phyloP scores from a whole-genome alignment of 305 asterid genomes.

The Fraxinus latifolia region DNA sequence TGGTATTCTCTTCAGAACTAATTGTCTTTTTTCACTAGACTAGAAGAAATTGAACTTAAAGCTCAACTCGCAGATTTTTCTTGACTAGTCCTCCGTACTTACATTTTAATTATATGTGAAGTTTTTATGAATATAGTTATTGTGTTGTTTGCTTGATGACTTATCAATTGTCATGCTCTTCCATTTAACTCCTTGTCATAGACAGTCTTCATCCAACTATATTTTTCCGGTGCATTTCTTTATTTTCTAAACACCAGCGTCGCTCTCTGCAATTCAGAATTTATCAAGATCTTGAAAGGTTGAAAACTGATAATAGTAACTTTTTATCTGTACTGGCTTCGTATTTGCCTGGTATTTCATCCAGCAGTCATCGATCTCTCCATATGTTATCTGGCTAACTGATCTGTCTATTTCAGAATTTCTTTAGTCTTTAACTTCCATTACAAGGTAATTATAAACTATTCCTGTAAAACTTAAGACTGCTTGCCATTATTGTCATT shows the following conservation, averaged over 20 bases:
- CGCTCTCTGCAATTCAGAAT: not conserved
- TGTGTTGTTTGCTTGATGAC: not conserved
- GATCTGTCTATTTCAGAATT: conserved; percentile 13
- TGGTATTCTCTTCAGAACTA: conserved; percentile 42
- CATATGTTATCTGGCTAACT: not conserved
- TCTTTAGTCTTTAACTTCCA: not conserved
- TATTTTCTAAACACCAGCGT: not conserved
- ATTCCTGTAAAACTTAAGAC: not conserved
- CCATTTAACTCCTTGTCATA: not conserved
- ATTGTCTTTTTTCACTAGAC: not conserved
- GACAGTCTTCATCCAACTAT: not conserved
- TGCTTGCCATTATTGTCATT: not conserved
- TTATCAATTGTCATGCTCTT: not conserved
- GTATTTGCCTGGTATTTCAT: not conserved
- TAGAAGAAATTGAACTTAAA: not conserved
- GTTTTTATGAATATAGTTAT: not conserved
- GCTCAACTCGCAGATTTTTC: not conserved
- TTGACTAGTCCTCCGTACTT: not conserved
- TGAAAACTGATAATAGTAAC: not conserved
- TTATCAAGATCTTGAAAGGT: not conserved
- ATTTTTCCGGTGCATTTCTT: not conserved
- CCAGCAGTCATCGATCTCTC: not conserved
- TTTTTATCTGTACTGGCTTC: not conserved
- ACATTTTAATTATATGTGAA: not conserved
- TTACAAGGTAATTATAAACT: not conserved